A percentile compares a stretch with the other conserved stretches of the same genome.
Evolutionary conservation across 805 yeast species (phyloP).

Genomic region (Saccharomyces paradoxus): DNA sequence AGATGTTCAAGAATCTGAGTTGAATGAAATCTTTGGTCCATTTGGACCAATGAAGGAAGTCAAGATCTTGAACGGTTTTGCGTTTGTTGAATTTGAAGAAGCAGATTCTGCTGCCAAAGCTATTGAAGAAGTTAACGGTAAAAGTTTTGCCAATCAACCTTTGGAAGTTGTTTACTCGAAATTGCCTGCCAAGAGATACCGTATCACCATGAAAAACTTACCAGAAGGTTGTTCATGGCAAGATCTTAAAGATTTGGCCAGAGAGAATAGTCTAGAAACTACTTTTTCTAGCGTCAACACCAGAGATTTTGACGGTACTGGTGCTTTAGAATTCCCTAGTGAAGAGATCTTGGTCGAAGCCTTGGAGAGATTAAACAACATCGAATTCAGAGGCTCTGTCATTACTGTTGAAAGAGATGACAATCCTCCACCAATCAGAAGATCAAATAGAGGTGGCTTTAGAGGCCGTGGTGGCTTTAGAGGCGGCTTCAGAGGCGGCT

Average conservation of each 20-base stretch:
- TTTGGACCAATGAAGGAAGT: constrained; percentile 63
- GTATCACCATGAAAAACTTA: constrained; percentile 60
- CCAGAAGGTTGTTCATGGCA: constrained; percentile 81
- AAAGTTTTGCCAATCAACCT: constrained; percentile 50
- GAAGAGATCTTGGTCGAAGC: constrained; percentile 74
- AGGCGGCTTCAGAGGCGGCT: constrained; percentile 41
- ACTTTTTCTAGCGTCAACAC: constrained; percentile 45
- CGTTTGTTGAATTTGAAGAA: constrained; percentile 77
- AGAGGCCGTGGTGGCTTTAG: constrained; percentile 43
- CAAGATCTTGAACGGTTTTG: constrained; percentile 73
- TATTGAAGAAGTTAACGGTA: constrained; percentile 67
- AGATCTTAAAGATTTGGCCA: constrained; percentile 81
- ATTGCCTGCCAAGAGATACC: constrained; percentile 57
- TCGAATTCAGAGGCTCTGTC: constrained; percentile 61
- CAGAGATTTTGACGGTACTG: constrained; percentile 40
- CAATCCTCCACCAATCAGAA: constrained; percentile 42
- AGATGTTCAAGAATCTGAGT: constrained; percentile 47
- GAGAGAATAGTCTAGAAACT: constrained; percentile 63
- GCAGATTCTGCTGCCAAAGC: constrained; percentile 67
- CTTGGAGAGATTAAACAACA: constrained; percentile 60
- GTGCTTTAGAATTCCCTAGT: constrained; percentile 41
- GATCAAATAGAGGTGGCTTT: constrained; percentile 41
- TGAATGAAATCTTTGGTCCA: constrained; percentile 59
- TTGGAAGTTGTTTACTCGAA: constrained; percentile 38
- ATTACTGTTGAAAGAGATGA: constrained; percentile 73